Evolutionary conservation across 257 asterid genomes (phyloP).

Genomic region (Echites panduratus): DNA sequence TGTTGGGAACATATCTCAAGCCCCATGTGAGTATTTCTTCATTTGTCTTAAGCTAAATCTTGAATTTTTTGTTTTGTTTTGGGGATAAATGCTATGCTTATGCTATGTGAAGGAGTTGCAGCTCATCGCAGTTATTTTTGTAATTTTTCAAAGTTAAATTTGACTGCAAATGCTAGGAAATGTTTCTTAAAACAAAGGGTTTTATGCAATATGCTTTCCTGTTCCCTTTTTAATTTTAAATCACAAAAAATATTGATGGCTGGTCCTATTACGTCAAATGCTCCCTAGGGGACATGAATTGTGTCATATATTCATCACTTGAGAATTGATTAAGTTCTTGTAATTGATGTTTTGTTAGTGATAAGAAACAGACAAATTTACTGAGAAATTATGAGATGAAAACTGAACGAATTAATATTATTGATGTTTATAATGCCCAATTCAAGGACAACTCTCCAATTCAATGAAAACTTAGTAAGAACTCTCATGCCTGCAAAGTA

Average conservation of each 20-base stretch:
- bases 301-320: neutral
- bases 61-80: neutral
- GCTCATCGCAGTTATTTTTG: neutral
- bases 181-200: neutral
- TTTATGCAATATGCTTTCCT: neutral
- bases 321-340: neutral
- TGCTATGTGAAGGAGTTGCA: neutral
- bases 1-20: constrained; percentile 89
- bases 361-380: no score
- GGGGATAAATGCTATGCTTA: neutral
- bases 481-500: no score
- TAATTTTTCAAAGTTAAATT: neutral
- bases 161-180: neutral
- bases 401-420: no score
- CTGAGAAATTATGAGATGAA: no score
- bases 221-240: neutral
- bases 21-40: constrained; percentile 68
- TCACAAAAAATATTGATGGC: neutral
- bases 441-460: no score
- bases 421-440: no score
- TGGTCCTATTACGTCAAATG: neutral
- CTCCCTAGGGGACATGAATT: neutral
- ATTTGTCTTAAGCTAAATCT: neutral
- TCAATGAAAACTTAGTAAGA: no score
- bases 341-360: neutral